phyloP scores from a whole-genome alignment of 345 rosid species.

The Brassica incana region DNA sequence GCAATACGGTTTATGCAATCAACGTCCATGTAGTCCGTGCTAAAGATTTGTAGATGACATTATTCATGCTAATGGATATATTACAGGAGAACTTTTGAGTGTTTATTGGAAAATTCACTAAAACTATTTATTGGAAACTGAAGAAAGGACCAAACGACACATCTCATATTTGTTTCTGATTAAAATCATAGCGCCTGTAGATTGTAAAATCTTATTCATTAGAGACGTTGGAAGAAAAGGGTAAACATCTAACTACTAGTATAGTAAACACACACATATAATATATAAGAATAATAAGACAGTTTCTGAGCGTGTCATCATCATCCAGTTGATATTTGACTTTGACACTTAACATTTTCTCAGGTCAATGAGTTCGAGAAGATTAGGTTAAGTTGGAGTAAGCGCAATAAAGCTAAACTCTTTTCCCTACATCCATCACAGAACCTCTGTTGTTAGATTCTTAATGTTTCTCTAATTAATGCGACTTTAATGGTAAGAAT shows the following conservation, averaged over 20 bases:
- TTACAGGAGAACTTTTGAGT: too few relatives aligned
- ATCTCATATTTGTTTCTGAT: neutral
- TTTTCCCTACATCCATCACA: conserved; percentile 11
- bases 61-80: neutral
- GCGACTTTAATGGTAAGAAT: neutral
- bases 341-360: neutral
- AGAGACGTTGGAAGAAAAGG: neutral
- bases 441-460: neutral
- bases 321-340: neutral
- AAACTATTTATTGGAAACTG: too few relatives aligned
- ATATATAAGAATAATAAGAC: neutral
- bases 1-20: neutral
- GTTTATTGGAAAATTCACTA: too few relatives aligned
- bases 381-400: conserved; percentile 23
- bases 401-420: conserved; percentile 15
- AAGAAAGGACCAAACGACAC: neutral
- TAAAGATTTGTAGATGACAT: neutral
- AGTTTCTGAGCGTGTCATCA: conserved; percentile 6
- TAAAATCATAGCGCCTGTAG: neutral
- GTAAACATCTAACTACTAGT: neutral
- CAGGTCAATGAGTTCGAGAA: conserved; percentile 28
- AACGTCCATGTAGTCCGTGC: neutral
- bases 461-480: conserved; percentile 17
- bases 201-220: neutral
- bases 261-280: neutral